phyloP scores from a whole-genome alignment of 2,329 filamentous ascomycete genomes.

The Aspergillus persii region DNA sequence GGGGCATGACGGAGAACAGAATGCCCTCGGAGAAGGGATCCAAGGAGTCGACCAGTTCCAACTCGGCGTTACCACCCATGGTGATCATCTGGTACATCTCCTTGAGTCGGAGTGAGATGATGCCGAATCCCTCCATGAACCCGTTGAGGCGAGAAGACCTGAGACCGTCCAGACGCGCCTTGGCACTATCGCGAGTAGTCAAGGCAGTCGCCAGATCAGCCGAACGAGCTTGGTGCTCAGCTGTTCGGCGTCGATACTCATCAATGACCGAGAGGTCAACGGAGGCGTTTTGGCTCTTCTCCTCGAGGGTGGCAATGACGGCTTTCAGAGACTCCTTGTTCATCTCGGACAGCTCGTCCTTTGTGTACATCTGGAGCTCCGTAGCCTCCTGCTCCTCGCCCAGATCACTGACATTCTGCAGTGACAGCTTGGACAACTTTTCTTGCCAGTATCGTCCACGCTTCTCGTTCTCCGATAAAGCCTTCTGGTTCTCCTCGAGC shows the following conservation, averaged over 20 bases:
- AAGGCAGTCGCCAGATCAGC: constrained; percentile 80
- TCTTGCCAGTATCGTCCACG: constrained; percentile 83
- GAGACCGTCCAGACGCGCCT: constrained; percentile 89
- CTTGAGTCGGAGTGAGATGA: constrained; percentile 90
- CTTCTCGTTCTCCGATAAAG: constrained; percentile 80
- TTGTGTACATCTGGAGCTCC: constrained; percentile 72
- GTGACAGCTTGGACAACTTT: constrained; percentile 76
- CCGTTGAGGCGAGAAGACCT: constrained; percentile 86
- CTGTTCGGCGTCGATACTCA: constrained; percentile 82
- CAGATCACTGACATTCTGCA: constrained; percentile 78
- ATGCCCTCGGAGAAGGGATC: constrained; percentile 98
- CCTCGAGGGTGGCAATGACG: constrained; percentile 65
- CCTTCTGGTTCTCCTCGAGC: constrained; percentile 93
- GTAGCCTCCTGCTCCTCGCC: constrained; percentile 51
- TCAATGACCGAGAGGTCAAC: constrained; percentile 86
- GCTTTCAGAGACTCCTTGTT: constrained; percentile 62
- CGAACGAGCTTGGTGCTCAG: constrained; percentile 78
- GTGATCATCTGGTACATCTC: constrained; percentile 99
- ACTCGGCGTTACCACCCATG: constrained; percentile 96
- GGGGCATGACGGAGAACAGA: constrained; percentile 96
- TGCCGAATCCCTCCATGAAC: constrained; percentile 97
- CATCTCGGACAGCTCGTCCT: constrained; percentile 64
- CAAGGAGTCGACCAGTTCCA: constrained; percentile 92
- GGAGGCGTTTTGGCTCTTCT: constrained; percentile 77
- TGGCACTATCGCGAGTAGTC: constrained; percentile 74